Conservation (phyloP, 2,329 filamentous ascomycete genomes). For the Lachnellula occidentalis region DNA sequence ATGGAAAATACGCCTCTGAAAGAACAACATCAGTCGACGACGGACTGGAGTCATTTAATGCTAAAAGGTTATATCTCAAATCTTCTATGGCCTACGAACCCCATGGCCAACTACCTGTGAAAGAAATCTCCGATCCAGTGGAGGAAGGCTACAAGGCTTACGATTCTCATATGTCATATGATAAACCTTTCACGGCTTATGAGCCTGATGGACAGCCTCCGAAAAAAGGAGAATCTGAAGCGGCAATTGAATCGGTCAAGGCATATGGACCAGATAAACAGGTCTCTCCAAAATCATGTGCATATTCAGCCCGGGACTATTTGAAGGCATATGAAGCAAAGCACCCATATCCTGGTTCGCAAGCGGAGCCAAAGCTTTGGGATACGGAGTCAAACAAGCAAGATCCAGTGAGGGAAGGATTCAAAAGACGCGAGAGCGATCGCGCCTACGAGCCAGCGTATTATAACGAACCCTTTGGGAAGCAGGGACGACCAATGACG, state of each 20-base stretch:
- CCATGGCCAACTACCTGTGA: background rate
- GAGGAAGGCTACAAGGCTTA: background rate
- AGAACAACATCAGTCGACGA: background rate
- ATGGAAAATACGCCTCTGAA: slow-evolving; percentile 18
- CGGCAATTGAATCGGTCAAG: background rate
- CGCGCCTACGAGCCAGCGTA: slow-evolving; percentile 2
- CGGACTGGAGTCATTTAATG: background rate
- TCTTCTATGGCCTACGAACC: background rate
- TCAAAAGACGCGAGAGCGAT: background rate
- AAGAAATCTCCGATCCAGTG: slow-evolving; percentile 30
- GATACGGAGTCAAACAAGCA: background rate
- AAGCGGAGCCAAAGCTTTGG: background rate
- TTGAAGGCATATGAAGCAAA: slow-evolving; percentile 35
- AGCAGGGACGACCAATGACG: background rate
- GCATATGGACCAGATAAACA: slow-evolving; percentile 25
- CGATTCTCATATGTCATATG: background rate
- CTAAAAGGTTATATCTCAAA: background rate
- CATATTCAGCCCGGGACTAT: slow-evolving; percentile 26
- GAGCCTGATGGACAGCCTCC: slow-evolving; percentile 1
- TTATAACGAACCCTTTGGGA: slow-evolving; percentile 24
- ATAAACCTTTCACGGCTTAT: background rate
- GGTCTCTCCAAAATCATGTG: slow-evolving; percentile 30
- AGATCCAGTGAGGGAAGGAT: background rate
- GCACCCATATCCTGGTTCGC: background rate
- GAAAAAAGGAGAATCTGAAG: slow-evolving; percentile 30